These are phyloP conservation scores for Coemansia sp. DNA, from an alignment of 192 early-diverging fungal species.

Conservation along the genomic window DNA sequence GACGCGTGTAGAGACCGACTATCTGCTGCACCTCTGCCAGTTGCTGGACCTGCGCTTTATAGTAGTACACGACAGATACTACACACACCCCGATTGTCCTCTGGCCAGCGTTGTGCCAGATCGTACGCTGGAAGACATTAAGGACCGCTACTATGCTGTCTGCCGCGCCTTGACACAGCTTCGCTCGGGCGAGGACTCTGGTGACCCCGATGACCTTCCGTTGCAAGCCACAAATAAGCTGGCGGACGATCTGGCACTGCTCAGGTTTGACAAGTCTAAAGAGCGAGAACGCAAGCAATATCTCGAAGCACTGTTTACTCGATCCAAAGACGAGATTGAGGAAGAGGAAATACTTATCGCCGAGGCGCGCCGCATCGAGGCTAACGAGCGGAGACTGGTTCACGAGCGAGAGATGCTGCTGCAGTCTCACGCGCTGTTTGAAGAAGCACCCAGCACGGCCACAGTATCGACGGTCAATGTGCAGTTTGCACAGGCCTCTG, in stretches of 20 bases:
- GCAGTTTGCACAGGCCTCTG: constrained; percentile 44
- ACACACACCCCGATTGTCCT: constrained; percentile 40
- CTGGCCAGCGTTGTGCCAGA: constrained; percentile 6
- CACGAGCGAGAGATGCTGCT: constrained; percentile 81
- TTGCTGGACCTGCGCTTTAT: constrained; percentile 81
- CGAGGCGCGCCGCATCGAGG: constrained; percentile 81
- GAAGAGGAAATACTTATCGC: constrained; percentile 84
- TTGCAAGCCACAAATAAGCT: constrained; percentile 55
- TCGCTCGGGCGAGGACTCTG: constrained; percentile 53
- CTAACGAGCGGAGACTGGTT: constrained; percentile 74
- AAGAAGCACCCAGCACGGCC: constrained; percentile 26
- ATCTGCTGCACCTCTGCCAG: constrained; percentile 73
- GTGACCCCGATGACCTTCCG: constrained; percentile 41
- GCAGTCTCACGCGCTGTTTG: constrained; percentile 59
- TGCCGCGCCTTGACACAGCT: constrained; percentile 64
- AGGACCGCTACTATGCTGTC: constrained; percentile 83
- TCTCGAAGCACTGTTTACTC: constrained; percentile 67
- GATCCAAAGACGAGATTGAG: constrained; percentile 79
- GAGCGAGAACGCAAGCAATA: constrained; percentile 86
- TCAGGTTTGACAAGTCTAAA: constrained; percentile 59
- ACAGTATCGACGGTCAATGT: constrained; percentile 40
- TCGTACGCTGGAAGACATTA: constrained; percentile 70
- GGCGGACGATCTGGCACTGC: constrained; percentile 51
- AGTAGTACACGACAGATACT: constrained; percentile 86
- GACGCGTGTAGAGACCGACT: constrained; percentile 85